These are phyloP conservation scores for Hysterium pulicare DNA, from an alignment of 2,329 filamentous ascomycete genomes.

Conservation along the genomic window DNA sequence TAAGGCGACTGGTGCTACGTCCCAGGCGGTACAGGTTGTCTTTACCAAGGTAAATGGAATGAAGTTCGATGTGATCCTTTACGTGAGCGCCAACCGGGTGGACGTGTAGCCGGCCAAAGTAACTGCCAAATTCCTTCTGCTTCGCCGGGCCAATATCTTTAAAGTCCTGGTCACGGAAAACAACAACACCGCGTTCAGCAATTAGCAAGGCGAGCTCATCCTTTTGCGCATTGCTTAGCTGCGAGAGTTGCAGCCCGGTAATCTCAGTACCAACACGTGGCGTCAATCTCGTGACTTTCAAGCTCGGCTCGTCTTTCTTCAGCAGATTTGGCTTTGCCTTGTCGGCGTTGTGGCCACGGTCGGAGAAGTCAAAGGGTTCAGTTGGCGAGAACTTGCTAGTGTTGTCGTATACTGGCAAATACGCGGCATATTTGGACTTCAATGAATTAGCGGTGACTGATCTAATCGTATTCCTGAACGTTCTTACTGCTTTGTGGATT, in stretches of 20 bases:
- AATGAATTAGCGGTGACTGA: neutral
- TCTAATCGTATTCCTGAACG: neutral
- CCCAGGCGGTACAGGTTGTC: conserved; percentile 24
- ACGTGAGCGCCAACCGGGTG: conserved; percentile 23
- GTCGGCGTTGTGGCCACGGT: conserved; percentile 42
- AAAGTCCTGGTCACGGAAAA: conserved; percentile 52
- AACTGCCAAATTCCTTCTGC: conserved; percentile 44
- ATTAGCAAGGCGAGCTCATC: conserved; percentile 48
- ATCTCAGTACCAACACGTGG: conserved; percentile 35
- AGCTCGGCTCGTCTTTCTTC: conserved; percentile 20
- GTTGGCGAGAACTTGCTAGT: conserved; percentile 38
- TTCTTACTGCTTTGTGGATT: conserved; percentile 16
- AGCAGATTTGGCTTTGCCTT: conserved; percentile 44
- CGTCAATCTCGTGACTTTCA: conserved; percentile 20
- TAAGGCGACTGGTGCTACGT: conserved; percentile 22
- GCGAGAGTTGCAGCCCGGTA: conserved; percentile 45
- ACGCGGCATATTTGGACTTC: conserved; percentile 35
- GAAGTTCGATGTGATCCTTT: conserved; percentile 24
- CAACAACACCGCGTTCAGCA: conserved; percentile 44
- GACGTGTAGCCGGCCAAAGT: conserved; percentile 37
- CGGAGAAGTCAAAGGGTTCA: conserved; percentile 41
- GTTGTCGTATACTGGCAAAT: conserved; percentile 37
- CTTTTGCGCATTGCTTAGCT: conserved; percentile 46
- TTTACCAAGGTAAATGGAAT: conserved; percentile 22
- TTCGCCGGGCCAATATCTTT: conserved; percentile 42